phyloP scores from a whole-genome alignment of 176 grass and related monocot genomes.

The Phragmites australis region DNA sequence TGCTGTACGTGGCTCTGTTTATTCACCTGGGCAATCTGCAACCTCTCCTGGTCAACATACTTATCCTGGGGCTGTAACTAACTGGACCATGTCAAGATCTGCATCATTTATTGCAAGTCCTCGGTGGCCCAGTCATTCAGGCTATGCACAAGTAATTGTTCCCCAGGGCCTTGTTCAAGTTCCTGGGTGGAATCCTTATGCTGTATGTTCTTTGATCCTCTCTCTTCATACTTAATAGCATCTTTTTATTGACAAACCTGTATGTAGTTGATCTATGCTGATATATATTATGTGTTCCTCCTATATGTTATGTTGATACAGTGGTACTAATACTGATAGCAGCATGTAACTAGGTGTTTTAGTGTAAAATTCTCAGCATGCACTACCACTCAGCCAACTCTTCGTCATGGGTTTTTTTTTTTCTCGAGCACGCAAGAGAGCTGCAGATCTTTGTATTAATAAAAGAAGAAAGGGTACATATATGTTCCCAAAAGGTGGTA shows the following conservation, averaged over 20 bases:
- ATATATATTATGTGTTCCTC: background rate
- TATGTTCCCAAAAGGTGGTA: no score
- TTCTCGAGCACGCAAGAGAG: no score
- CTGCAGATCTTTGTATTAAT: no score
- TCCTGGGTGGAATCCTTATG: conserved; percentile 78
- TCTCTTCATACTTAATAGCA: conserved; percentile 28
- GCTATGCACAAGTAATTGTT: conserved; percentile 83
- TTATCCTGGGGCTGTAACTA: conserved; percentile 57
- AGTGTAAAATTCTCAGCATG: background rate
- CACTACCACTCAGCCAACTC: background rate
- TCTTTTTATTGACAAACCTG: background rate
- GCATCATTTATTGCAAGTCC: conserved; percentile 77
- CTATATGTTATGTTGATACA: background rate
- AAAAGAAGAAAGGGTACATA: no score
- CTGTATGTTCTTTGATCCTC: conserved; percentile 66
- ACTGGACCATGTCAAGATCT: conserved; percentile 64
- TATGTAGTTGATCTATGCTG: background rate
- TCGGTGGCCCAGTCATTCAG: conserved; percentile 86
- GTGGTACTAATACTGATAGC: background rate
- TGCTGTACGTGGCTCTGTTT: conserved; percentile 61
- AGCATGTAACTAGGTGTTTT: background rate
- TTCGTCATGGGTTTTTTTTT: background rate
- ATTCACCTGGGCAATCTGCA: conserved; percentile 62
- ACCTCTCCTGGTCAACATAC: conserved; percentile 64
- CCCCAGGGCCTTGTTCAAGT: conserved; percentile 84